Evolutionary conservation across 805 yeast genomes (phyloP).

Genomic region (Saccharomycopsis schoenii): DNA sequence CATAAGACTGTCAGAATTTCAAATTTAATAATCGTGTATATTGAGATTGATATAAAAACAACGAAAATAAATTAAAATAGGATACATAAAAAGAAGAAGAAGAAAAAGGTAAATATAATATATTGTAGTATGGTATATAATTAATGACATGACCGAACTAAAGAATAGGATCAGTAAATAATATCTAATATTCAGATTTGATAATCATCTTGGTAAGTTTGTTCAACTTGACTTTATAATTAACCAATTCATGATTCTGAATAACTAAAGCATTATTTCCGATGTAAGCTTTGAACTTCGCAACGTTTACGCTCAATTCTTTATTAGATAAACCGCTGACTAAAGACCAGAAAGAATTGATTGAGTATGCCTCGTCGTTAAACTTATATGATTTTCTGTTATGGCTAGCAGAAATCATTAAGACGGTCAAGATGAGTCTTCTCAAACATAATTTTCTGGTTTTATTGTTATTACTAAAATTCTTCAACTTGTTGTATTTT

Average conservation of each 20-base stretch:
- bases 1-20: too few relatives aligned
- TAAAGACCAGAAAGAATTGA: constrained; percentile 10
- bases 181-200: constrained; percentile 4
- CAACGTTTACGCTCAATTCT: background rate
- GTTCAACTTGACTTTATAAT: constrained; percentile 11
- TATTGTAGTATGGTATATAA: background rate
- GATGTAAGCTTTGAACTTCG: constrained; percentile 4
- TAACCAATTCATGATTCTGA: constrained; percentile 1
- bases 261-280: constrained; percentile 6
- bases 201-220: constrained; percentile 11
- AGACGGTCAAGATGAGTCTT: constrained; percentile 13
- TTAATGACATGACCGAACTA: background rate
- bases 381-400: constrained; percentile 1
- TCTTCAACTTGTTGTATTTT: background rate
- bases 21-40: too few relatives aligned
- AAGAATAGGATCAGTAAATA: background rate
- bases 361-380: constrained; percentile 1
- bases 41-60: background rate
- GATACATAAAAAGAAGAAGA: background rate
- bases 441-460: constrained; percentile 12
- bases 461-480: background rate
- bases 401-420: constrained; percentile 1
- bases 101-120: background rate
- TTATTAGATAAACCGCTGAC: constrained; percentile 11
- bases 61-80: too few relatives aligned